phyloP scores from a whole-genome alignment of 2,329 filamentous ascomycete genomes.

The Talaromyces funiculosus region DNA sequence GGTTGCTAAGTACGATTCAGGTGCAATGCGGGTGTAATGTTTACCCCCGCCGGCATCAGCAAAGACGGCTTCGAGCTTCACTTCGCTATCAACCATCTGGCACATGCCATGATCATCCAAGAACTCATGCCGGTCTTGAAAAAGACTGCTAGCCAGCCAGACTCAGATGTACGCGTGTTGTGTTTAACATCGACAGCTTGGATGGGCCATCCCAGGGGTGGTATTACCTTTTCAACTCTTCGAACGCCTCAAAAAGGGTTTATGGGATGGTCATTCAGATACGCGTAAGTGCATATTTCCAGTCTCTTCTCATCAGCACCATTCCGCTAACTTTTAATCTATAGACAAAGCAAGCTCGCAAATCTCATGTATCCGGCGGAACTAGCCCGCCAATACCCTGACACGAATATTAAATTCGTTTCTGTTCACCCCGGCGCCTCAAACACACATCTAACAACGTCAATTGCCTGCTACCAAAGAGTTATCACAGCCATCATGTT shows the following conservation, averaged over 20 bases:
- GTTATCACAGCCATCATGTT: neutral
- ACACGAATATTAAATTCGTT: conserved; percentile 28
- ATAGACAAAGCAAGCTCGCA: conserved; percentile 44
- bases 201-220: conserved; percentile 19
- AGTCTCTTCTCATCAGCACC: neutral
- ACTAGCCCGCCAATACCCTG: conserved; percentile 33
- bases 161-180: conserved; percentile 24
- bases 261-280: conserved; percentile 8
- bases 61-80: conserved; percentile 35
- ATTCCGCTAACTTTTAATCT: conserved; percentile 17
- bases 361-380: conserved; percentile 43
- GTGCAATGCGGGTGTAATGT: conserved; percentile 40
- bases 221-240: conserved; percentile 7
- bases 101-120: conserved; percentile 35
- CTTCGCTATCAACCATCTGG: conserved; percentile 36
- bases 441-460: conserved; percentile 26
- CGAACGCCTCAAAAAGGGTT: conserved; percentile 8
- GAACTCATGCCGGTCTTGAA: conserved; percentile 28
- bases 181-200: conserved; percentile 24
- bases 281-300: neutral
- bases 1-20: neutral
- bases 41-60: conserved; percentile 29
- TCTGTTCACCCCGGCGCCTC: conserved; percentile 45
- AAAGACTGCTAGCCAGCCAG: conserved; percentile 21
- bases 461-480: conserved; percentile 13